Base-by-base conservation (phyloP, 2,329 filamentous ascomycete genomes). In the Pseudogymnoascus sp. region DNA sequence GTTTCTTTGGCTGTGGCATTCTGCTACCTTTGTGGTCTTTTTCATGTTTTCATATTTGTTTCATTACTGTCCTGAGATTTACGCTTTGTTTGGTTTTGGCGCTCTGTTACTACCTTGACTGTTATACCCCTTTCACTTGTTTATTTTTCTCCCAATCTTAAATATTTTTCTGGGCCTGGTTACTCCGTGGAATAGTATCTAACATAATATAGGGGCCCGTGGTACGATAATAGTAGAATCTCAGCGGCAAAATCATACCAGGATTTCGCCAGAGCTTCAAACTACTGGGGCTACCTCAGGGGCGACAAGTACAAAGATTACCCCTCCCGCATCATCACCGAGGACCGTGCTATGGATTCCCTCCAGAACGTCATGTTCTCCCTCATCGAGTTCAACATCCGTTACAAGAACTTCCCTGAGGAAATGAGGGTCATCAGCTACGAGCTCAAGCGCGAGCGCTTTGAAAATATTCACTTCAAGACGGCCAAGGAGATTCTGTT, bases 401-500 rank as follows among this genome's bases (percentile, higher is more conserved):
- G 59, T 8, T 42, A 37, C 59, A 11, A 5, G 4, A 42, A 23
- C 38, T 60, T 42, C n/a, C 38, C 59, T 2, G 59, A 37, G 18
- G 38, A 60, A 42, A 37, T 60, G 34, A 37, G 28, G 1, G 28
- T 44, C 21, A 38, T 62, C 56, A 18, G 38, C 25, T 18, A 38
- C 62, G 59, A 63, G 61, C 62, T 31, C 23, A 53, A 53, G 23
- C 46, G 23, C 46, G 7, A n/a, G 1, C 46, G 46, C 23, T 53
- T 53, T 68, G 73, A 70, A 64, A 66, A 63, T 56, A 50, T 65
- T 66, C 68, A 65, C 65, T 65, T 63, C 67, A 66, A 66, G 60
- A 65, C 68, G 67, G 68, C 71, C 69, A 75, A 75, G 72, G 72
- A 73, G 74, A 70, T 72, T 60, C 64, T 46, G 25, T 8, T 53